phyloP scores from a whole-genome alignment of 2,329 filamentous ascomycete genomes.

The Pyrenochaeta sp. region DNA sequence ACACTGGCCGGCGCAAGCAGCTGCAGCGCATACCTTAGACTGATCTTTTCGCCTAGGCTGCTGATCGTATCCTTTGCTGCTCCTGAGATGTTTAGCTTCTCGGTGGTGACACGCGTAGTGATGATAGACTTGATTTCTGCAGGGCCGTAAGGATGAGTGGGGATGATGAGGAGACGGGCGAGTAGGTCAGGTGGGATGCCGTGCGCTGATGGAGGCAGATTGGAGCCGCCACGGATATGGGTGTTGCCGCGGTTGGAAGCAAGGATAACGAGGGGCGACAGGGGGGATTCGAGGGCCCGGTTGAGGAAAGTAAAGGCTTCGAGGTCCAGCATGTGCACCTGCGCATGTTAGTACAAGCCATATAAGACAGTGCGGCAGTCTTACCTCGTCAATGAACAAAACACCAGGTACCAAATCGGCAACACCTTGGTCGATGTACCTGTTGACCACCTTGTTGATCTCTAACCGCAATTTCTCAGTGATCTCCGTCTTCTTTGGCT shows the following conservation, averaged over 20 bases:
- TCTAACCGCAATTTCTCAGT: slow-evolving; percentile 95
- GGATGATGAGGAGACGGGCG: slow-evolving; percentile 92
- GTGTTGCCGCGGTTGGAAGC: slow-evolving; percentile 96
- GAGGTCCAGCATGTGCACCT: slow-evolving; percentile 99
- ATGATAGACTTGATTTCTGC: slow-evolving; percentile 95
- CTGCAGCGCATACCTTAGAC: slow-evolving; percentile 91
- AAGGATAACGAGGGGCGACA: slow-evolving; percentile 96
- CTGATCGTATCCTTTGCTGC: slow-evolving; percentile 87
- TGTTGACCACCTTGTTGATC: slow-evolving; percentile 99
- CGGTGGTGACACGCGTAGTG: slow-evolving; percentile 80
- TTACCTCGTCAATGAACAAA: slow-evolving; percentile 96
- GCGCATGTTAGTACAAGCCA: slow-evolving; percentile 24
- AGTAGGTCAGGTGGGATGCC: slow-evolving; percentile 94
- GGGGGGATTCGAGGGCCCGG: slow-evolving; percentile 92
- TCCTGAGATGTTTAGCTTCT: slow-evolving; percentile 80
- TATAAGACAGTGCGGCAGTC: slow-evolving; percentile 10
- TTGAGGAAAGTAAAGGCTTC: slow-evolving; percentile 99
- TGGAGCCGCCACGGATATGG: slow-evolving; percentile 84
- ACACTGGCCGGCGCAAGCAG: slow-evolving; percentile 90
- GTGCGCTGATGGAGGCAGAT: slow-evolving; percentile 74
- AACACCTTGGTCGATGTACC: slow-evolving; percentile 98
- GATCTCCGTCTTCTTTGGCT: slow-evolving; percentile 99
- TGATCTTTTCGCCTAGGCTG: slow-evolving; percentile 86
- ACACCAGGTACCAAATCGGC: slow-evolving; percentile 98
- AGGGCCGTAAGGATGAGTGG: slow-evolving; percentile 86